Evolutionary conservation across 805 yeast species (phyloP).

Genomic region (Hanseniaspora guilliermondii): DNA sequence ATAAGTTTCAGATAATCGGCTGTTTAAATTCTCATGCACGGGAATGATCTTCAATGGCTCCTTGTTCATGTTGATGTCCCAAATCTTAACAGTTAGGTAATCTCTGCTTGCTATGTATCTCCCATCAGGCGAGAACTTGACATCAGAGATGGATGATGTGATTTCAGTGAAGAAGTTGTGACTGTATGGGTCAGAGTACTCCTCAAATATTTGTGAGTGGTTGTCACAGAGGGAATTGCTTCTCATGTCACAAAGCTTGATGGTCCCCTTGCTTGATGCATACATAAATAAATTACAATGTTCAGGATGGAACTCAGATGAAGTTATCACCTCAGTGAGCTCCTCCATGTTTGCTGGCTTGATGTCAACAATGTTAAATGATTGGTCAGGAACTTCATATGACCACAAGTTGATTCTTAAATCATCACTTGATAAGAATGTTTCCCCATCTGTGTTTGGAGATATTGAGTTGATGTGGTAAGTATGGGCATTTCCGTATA

Average conservation of each 20-base stretch:
- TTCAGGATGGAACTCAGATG: constrained; percentile 90
- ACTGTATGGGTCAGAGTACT: constrained; percentile 78
- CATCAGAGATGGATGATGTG: constrained; percentile 86
- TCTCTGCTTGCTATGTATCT: constrained; percentile 93
- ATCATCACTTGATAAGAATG: constrained; percentile 86
- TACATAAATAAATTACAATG: constrained; percentile 91
- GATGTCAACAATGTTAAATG: constrained; percentile 93
- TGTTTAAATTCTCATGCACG: constrained; percentile 89
- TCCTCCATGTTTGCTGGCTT: constrained; percentile 99
- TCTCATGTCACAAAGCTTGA: constrained; percentile 93
- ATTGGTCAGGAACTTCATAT: constrained; percentile 82
- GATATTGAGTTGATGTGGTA: constrained; percentile 95
- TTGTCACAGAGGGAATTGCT: constrained; percentile 85
- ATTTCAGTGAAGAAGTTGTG: constrained; percentile 96
- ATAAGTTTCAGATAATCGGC: constrained; percentile 88
- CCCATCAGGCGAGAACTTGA: constrained; percentile 83
- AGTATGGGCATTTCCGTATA: constrained; percentile 93
- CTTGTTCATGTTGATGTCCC: constrained; percentile 97
- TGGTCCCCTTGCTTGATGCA: constrained; percentile 88
- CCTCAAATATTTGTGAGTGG: constrained; percentile 80
- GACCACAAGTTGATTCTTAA: constrained; percentile 93
- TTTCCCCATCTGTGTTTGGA: constrained; percentile 90
- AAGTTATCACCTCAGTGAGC: constrained; percentile 91
- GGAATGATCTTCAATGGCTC: constrained; percentile 89
- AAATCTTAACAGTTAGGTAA: constrained; percentile 90